Conservation (phyloP, 768 basidiomycete species). For the Termitomyces bulborhizus region DNA sequence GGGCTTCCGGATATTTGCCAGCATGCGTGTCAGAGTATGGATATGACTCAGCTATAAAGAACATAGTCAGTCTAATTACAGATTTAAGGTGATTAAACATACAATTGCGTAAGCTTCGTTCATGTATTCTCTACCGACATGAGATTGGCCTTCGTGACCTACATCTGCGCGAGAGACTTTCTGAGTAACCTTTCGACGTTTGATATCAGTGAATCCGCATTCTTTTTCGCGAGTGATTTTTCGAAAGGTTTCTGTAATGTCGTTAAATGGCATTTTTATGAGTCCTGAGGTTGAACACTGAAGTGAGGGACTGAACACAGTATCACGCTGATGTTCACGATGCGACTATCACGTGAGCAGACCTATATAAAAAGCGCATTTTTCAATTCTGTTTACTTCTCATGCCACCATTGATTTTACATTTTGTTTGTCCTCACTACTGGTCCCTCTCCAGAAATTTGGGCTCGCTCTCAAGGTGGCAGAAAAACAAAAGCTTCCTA, state of each 20-base stretch:
- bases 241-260: conserved; percentile 62
- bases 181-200: conserved; percentile 40
- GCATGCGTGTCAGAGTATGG: conserved; percentile 61
- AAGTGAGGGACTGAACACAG: no score
- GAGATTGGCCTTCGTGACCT: conserved; percentile 28
- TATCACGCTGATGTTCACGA: no score
- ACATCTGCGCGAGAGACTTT: conserved; percentile 25
- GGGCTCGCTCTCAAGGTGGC: conserved; percentile 16
- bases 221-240: conserved; percentile 43
- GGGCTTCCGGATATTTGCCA: conserved; percentile 71
- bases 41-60: conserved; percentile 62
- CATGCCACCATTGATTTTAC: background rate
- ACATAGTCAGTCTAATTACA: background rate
- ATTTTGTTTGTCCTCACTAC: background rate
- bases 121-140: conserved; percentile 61
- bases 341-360: background rate
- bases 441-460: conserved; percentile 2
- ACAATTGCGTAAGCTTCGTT: conserved; percentile 73
- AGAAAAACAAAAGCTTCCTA: conserved; percentile 38
- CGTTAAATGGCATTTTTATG: conserved; percentile 43
- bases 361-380: background rate
- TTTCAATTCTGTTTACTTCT: background rate
- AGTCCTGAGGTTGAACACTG: background rate
- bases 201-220: conserved; percentile 32
- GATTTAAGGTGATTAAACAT: conserved; percentile 11